phyloP scores from a whole-genome alignment of 2,329 filamentous ascomycete species.

The Fusarium temperatum region DNA sequence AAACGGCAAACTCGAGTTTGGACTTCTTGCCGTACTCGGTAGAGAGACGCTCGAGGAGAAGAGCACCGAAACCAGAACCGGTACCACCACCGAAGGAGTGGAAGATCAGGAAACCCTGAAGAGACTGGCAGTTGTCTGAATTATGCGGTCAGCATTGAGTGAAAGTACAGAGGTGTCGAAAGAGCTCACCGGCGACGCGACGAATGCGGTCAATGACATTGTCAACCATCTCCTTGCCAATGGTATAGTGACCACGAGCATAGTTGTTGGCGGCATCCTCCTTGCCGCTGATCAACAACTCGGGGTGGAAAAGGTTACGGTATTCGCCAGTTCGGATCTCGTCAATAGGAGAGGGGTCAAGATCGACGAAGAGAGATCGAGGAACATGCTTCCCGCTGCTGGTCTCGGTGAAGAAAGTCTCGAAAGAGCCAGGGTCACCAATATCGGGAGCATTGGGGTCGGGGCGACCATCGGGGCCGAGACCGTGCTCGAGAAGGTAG shows the following conservation, averaged over 20 bases:
- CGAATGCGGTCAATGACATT: conserved; percentile 75
- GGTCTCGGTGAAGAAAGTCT: conserved; percentile 80
- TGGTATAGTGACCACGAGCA: conserved; percentile 78
- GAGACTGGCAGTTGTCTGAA: conserved; percentile 75
- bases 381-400: conserved; percentile 77
- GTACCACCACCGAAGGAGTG: conserved; percentile 79
- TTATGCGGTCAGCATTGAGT: conserved; percentile 19
- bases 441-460: conserved; percentile 69
- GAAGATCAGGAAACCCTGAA: conserved; percentile 79
- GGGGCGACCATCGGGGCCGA: conserved; percentile 70
- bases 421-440: conserved; percentile 70
- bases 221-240: conserved; percentile 80
- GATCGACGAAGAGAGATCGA: conserved; percentile 76
- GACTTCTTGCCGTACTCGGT: conserved; percentile 80
- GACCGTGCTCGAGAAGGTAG: conserved; percentile 77
- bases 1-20: conserved; percentile 79
- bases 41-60: conserved; percentile 76
- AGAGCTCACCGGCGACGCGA: conserved; percentile 69
- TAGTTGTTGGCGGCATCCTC: conserved; percentile 83
- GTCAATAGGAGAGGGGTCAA: conserved; percentile 77
- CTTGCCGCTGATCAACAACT: conserved; percentile 77
- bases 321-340: conserved; percentile 76
- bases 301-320: conserved; percentile 76
- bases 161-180: background rate
- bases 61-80: conserved; percentile 76